Evolutionary conservation across 2,329 filamentous ascomycete genomes (phyloP), one percentile per base, ranked within the genome.

Genomic region (Verticillium nonalfalfae): DNA sequence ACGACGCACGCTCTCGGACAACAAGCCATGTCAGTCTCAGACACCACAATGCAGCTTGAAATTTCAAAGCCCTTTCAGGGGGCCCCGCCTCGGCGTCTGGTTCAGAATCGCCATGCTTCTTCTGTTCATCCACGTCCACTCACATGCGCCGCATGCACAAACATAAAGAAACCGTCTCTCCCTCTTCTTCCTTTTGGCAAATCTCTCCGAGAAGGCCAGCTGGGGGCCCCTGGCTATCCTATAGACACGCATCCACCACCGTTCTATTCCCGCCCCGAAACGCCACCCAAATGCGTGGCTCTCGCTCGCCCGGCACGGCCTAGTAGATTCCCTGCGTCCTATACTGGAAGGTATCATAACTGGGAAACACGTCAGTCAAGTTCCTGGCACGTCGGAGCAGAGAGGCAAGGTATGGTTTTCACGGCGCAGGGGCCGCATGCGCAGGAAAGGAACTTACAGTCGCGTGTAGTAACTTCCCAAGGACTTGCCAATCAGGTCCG

Each of bases 321-420:
- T 84, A 94, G 75, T 94, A 94, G 75, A 94, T 94, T 67, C 90
- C 91, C 76, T 94, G 90, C 39, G 91, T 93, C 70, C 91, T 86
- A 77, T 94, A 94, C 78, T 94, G 90, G 78, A 93, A 94, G 64
- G 90, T 91, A 75, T 93, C 90, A 71, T 93, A 92, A 75, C 89
- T 91, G 52, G 3, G 14, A 58, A 31, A 50, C 7, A 1, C 35
- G 60, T 68, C 26, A 64, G 54, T 69, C 57, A 68, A 59, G 35
- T n/a, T 36, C 4, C 35, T 45, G 13, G 35, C 40, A 5, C 13
- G 61, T 70, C 58, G 73, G 66, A 18, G 13, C 36, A 18, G 26
- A 31, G 26, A 31, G 26, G 26, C 26, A 31, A 5, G 26, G 4
- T 31, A 5, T 4, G 5, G 4, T 31, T 5, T 31, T 31, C 26